phyloP scores from a whole-genome alignment of 2,329 filamentous ascomycete genomes.

The Leptoxyphium fumago region DNA sequence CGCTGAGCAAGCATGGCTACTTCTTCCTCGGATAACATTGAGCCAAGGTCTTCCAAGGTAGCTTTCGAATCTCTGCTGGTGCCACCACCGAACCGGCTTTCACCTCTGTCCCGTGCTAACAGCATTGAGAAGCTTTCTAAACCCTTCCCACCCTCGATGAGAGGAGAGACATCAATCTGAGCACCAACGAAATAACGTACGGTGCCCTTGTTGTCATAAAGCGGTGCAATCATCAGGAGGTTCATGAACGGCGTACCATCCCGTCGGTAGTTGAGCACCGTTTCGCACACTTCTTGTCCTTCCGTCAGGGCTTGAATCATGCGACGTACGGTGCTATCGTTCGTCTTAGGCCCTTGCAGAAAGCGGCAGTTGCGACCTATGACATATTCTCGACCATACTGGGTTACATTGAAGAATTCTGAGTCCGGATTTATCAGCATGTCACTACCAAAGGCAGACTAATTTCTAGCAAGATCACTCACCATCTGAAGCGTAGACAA shows the following conservation, averaged over 20 bases:
- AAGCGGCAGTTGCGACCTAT: constrained; percentile 32
- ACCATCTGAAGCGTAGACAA: constrained; percentile 30
- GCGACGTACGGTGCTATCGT: constrained; percentile 19
- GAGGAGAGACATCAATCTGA: constrained; percentile 25
- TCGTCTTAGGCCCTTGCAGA: constrained; percentile 27
- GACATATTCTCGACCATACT: constrained; percentile 28
- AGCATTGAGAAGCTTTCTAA: constrained; percentile 23
- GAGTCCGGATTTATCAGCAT: not conserved
- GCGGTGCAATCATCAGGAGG: constrained; percentile 25
- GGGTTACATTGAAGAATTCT: constrained; percentile 30
- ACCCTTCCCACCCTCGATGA: constrained; percentile 23
- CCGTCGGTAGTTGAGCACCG: constrained; percentile 28
- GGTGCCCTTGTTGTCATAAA: constrained; percentile 27
- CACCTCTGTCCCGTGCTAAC: constrained; percentile 17
- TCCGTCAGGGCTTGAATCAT: constrained; percentile 21
- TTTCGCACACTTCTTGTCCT: constrained; percentile 29
- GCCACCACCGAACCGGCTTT: constrained; percentile 11
- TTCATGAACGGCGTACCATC: constrained; percentile 29
- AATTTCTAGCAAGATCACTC: not conserved
- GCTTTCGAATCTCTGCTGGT: constrained; percentile 11
- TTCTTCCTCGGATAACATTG: constrained; percentile 19
- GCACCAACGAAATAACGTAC: constrained; percentile 26
- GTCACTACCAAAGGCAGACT: not conserved
- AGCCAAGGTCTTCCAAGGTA: constrained; percentile 16
- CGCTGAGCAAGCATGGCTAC: constrained; percentile 10